Evolutionary conservation across 805 yeast genomes (phyloP).

Genomic region (Hanseniaspora guilliermondii): DNA sequence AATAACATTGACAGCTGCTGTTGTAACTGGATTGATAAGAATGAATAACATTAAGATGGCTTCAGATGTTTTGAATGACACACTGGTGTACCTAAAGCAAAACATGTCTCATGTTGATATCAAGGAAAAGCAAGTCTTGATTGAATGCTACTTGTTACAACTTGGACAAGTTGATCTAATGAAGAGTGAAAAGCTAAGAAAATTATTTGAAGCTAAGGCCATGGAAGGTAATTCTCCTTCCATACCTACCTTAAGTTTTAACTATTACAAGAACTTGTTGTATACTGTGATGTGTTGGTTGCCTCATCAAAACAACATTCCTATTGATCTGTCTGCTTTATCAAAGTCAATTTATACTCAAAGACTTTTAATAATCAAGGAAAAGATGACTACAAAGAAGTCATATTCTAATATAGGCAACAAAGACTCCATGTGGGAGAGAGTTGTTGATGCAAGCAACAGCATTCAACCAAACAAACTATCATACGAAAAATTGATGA

Average conservation of each 20-base stretch:
- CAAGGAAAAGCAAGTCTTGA: constrained; percentile 28
- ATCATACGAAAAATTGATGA: constrained; percentile 17
- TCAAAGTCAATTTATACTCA: not conserved
- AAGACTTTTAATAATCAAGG: not conserved
- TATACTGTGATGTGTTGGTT: constrained; percentile 11
- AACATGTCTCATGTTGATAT: constrained; percentile 32
- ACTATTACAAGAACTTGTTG: constrained; percentile 21
- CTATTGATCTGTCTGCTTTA: not conserved
- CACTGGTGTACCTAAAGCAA: constrained; percentile 26
- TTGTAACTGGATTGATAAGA: constrained; percentile 41
- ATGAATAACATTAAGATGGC: constrained; percentile 41
- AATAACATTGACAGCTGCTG: constrained; percentile 23
- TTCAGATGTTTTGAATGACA: constrained; percentile 43
- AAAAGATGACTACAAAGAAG: not conserved
- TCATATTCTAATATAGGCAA: not conserved
- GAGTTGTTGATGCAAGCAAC: not conserved
- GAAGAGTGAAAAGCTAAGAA: constrained; percentile 29
- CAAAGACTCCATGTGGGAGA: not conserved
- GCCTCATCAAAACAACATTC: constrained; percentile 6
- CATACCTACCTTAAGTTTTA: constrained; percentile 32
- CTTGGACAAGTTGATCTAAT: constrained; percentile 27
- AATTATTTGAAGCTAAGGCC: constrained; percentile 30
- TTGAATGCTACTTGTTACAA: constrained; percentile 35
- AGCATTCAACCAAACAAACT: constrained; percentile 15
- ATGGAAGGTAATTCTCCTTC: constrained; percentile 14